Base-by-base conservation (phyloP, 306 rosid genomes). In the Lotus japonicus region DNA sequence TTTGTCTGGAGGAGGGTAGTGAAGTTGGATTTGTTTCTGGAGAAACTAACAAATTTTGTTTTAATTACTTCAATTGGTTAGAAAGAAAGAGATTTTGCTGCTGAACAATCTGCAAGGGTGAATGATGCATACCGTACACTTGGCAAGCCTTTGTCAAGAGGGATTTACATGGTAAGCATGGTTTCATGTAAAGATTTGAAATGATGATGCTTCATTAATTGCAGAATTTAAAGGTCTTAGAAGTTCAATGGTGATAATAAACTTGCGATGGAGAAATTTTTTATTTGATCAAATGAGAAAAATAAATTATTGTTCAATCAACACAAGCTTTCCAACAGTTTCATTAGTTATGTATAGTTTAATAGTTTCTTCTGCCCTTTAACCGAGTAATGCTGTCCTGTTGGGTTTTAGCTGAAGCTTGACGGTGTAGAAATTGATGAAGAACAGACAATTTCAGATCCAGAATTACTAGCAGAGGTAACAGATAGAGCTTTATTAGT, bases 51-150 rank as follows among this genome's bases (percentile, higher is more conserved):
- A 73, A 46, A 10, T 45, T 71, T 18, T 67, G 46, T 39, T 46
- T 9, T 44, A 64, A 19, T 16, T 13, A 65, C 50, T 70, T 77
- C 68, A 9, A 60, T 79, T 79, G 65, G 43, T 45, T 65, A 94
- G 99, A 72, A 67, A 76, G 99, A 94, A 81, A 86, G 90, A 76
- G 96, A 79, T 57, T 87, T 81, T 78, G 92, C 99, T 60, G 97
- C 97, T 12, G 95, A 84, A 45, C 99, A 94, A 80, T 94, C 97
- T 81, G 90, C 92, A 58, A 85, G 88, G 76, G 96, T 94, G 74
- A 90, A 84, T 63, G 89, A 94, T 84, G 99, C 99, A 3, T 90
- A 83, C 70, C 79, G 58, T 23, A 94, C 97, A 0, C 97, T 94
- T 56, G 82, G 77, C 78, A 87, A 77, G 53, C 92, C 99, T n/a